Conservation (phyloP, 257 asterid species). For the Verbascum thapsus region DNA sequence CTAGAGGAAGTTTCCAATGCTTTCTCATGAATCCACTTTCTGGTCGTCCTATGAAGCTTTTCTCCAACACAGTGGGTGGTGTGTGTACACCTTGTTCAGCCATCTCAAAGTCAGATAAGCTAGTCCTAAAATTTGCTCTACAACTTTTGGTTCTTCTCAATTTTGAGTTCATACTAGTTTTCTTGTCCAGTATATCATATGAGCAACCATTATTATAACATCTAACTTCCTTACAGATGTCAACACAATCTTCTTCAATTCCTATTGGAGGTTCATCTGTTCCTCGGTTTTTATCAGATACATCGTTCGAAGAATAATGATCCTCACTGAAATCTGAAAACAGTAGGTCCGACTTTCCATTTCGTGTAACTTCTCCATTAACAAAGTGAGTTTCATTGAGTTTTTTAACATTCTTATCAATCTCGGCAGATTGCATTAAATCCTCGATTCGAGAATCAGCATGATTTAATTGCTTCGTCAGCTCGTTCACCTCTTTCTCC, state of each 20-base stretch:
- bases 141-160: conserved; percentile 67
- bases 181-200: conserved; percentile 31
- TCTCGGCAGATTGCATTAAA: conserved; percentile 47
- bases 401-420: conserved; percentile 38
- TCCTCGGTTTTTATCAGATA: conserved; percentile 41
- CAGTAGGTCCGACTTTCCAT: conserved; percentile 22
- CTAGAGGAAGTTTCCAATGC: conserved; percentile 82
- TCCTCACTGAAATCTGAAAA: conserved; percentile 30
- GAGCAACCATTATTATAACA: conserved; percentile 51
- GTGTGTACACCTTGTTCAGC: conserved; percentile 61
- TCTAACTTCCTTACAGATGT: conserved; percentile 64
- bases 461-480: conserved; percentile 66
- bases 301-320: conserved; percentile 32
- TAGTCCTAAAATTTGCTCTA: conserved; percentile 53
- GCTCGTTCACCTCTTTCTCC: conserved; percentile 86
- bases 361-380: conserved; percentile 27
- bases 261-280: conserved; percentile 34
- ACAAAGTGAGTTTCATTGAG: conserved; percentile 34
- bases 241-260: conserved; percentile 59
- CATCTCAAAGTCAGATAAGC: conserved; percentile 45
- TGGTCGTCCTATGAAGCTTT: conserved; percentile 65
- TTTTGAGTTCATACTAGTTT: conserved; percentile 40
- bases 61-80: conserved; percentile 72
- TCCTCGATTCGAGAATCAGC: conserved; percentile 80
- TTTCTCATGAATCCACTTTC: conserved; percentile 57